phyloP scores from a whole-genome alignment of 2,329 filamentous ascomycete species.

The Escovopsis weberi region DNA sequence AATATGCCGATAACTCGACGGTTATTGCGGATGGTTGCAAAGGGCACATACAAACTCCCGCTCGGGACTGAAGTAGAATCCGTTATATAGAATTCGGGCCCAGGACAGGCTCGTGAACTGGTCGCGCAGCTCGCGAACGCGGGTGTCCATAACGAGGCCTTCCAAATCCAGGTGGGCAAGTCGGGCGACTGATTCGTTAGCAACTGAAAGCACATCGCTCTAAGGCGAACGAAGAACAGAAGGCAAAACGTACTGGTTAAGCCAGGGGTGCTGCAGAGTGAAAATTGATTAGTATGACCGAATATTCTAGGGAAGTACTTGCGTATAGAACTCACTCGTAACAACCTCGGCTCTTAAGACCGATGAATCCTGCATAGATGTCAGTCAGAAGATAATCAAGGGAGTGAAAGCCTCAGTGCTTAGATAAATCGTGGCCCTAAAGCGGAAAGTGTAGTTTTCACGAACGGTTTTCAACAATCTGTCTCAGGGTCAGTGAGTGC shows the following conservation, averaged over 20 bases:
- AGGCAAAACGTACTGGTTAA: conserved; percentile 6
- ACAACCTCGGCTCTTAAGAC: conserved; percentile 14
- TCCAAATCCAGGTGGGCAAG: conserved; percentile 32
- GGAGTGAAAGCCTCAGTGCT: conserved; percentile 6
- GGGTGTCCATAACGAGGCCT: conserved; percentile 40
- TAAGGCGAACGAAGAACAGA: too few relatives aligned
- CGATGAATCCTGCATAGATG: conserved; percentile 12
- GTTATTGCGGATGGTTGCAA: too few relatives aligned
- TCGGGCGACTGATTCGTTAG: conserved; percentile 10
- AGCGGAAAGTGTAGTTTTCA: conserved; percentile 1
- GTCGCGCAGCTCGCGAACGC: conserved; percentile 38
- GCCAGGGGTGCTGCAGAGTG: conserved; percentile 8
- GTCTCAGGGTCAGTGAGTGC: too few relatives aligned
- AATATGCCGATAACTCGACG: conserved; percentile 16
- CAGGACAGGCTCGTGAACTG: conserved; percentile 34
- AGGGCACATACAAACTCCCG: conserved; percentile 25
- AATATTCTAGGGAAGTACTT: not conserved
- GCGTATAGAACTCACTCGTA: not conserved
- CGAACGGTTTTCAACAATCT: conserved; percentile 28
- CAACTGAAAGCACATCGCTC: too few relatives aligned
- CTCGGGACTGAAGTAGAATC: conserved; percentile 38
- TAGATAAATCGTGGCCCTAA: too few relatives aligned
- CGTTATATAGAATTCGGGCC: conserved; percentile 31
- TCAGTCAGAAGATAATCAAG: too few relatives aligned
- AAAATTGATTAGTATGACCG: too few relatives aligned